Conservation (phyloP, 345 rosid species). For the Acer saccharum region DNA sequence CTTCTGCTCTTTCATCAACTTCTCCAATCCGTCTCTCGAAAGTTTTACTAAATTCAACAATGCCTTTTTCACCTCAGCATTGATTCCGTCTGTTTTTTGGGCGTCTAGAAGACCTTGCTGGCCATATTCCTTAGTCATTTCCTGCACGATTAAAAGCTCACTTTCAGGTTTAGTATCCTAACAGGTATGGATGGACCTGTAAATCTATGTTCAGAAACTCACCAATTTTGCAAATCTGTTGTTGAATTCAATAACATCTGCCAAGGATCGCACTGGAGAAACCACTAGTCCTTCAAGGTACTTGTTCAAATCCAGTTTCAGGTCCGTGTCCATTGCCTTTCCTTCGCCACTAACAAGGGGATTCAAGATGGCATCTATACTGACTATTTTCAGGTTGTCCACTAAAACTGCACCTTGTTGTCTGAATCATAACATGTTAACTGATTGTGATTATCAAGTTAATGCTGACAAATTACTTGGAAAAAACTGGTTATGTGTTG, state of each 20-base stretch:
- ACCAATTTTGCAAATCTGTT: background rate
- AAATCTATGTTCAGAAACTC: background rate
- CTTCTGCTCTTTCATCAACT: slow-evolving; percentile 33
- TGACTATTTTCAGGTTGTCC: slow-evolving; percentile 30
- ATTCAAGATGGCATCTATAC: slow-evolving; percentile 3
- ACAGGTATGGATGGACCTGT: too few relatives aligned
- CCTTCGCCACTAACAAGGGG: slow-evolving; percentile 13
- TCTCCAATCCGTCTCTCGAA: slow-evolving; percentile 31
- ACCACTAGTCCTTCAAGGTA: slow-evolving; percentile 34
- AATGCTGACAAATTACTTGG: background rate
- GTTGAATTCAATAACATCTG: slow-evolving; percentile 28
- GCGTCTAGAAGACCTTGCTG: slow-evolving; percentile 12
- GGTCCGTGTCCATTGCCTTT: slow-evolving; percentile 22
- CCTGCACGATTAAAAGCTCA: slow-evolving; percentile 23
- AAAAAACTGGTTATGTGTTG: background rate
- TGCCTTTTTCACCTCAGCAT: slow-evolving; percentile 27
- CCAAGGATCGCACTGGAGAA: slow-evolving; percentile 42
- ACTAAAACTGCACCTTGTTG: slow-evolving; percentile 38
- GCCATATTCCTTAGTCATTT: slow-evolving; percentile 34
- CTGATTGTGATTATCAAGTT: background rate
- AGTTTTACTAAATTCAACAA: slow-evolving; percentile 10
- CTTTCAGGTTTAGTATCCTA: too few relatives aligned
- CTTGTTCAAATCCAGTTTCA: slow-evolving; percentile 35
- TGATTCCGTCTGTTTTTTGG: background rate
- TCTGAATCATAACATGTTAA: slow-evolving; percentile 12